phyloP scores from a whole-genome alignment of 78 protist genomes.

The Tieghemostelium lacteum region DNA sequence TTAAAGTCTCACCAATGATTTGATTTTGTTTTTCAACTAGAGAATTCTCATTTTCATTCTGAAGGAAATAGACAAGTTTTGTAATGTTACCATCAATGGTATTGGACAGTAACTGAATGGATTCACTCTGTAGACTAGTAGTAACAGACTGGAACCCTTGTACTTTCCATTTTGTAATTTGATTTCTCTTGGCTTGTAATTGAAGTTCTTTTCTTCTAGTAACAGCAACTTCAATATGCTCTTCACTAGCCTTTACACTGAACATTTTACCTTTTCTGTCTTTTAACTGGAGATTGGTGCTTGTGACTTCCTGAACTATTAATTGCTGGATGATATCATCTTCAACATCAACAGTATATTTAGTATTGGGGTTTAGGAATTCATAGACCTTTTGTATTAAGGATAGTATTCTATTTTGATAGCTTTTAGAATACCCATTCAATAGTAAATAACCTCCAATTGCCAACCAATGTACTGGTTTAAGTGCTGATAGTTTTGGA shows the following conservation, averaged over 20 bases:
- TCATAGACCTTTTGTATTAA: constrained; percentile 16
- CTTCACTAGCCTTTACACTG: constrained; percentile 79
- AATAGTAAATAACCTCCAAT: constrained; percentile 66
- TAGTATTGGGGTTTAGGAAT: not conserved
- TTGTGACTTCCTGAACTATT: not conserved
- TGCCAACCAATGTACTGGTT: constrained; percentile 53
- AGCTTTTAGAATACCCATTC: constrained; percentile 18
- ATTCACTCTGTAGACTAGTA: not conserved
- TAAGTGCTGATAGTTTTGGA: not conserved
- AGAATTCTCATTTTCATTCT: not conserved
- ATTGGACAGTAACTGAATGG: not conserved
- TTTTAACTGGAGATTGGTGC: constrained; percentile 10
- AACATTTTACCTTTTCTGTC: constrained; percentile 81
- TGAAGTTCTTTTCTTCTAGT: constrained; percentile 60
- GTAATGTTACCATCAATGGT: constrained; percentile 5
- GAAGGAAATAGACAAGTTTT: not conserved
- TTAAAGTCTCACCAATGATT: not conserved
- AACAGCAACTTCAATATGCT: constrained; percentile 64
- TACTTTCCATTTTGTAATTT: constrained; percentile 11
- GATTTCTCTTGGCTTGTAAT: constrained; percentile 28
- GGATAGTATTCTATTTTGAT: constrained; percentile 10
- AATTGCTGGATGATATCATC: not conserved
- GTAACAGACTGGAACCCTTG: not conserved
- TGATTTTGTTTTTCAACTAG: not conserved
- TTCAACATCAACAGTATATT: not conserved